These are phyloP conservation scores for Myrica gale DNA, from an alignment of 306 rosid species.

Conservation along the genomic window DNA sequence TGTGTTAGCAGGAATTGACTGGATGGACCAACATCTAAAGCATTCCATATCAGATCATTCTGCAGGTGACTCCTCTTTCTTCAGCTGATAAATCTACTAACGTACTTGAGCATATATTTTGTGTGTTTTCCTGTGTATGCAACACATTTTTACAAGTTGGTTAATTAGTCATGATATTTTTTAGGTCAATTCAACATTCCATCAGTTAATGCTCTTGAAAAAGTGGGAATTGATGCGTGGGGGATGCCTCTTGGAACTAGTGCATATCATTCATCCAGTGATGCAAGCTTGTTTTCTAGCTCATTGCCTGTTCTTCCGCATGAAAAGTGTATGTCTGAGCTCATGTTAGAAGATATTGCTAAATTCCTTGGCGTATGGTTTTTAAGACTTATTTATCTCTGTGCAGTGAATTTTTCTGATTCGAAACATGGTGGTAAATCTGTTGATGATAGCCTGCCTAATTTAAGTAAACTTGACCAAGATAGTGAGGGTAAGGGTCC, in stretches of 20 bases:
- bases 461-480: constrained; percentile 37
- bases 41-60: constrained; percentile 38
- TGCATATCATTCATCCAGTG: constrained; percentile 57
- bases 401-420: constrained; percentile 65
- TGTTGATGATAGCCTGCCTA: constrained; percentile 50
- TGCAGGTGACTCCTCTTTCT: constrained; percentile 43
- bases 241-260: constrained; percentile 44
- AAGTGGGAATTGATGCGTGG: constrained; percentile 54
- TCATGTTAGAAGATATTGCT: constrained; percentile 6
- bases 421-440: constrained; percentile 45
- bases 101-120: neutral
- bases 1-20: constrained; percentile 35
- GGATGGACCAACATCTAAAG: constrained; percentile 54
- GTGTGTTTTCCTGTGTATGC: neutral
- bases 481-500: constrained; percentile 49
- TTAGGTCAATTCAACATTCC: constrained; percentile 52
- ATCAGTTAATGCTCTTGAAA: constrained; percentile 36
- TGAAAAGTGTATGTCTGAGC: constrained; percentile 60
- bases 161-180: constrained; percentile 20
- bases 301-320: constrained; percentile 79
- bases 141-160: neutral
- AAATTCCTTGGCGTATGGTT: constrained; percentile 14
- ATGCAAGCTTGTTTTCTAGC: constrained; percentile 75
- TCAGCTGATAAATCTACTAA: constrained; percentile 19
- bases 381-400: constrained; percentile 19